A percentile compares a stretch with the other conserved stretches of the same genome.
Evolutionary conservation across 1,284 basidiomycete species (phyloP).

Genomic region (Ustilago curta): DNA sequence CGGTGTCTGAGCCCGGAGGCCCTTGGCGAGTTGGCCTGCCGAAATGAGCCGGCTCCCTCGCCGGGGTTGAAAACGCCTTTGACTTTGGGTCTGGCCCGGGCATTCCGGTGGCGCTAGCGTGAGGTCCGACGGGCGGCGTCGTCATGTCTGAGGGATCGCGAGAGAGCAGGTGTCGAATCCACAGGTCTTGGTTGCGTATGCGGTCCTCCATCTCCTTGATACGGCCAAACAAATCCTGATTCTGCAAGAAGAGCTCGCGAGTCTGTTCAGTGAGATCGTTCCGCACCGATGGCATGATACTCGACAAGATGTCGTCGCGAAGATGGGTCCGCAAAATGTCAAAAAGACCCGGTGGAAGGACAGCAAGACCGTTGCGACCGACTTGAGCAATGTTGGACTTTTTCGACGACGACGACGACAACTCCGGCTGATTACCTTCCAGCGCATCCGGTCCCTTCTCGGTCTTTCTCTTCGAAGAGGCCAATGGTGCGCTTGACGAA

Average conservation of each 20-base stretch:
- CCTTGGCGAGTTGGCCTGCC: conserved; percentile 20
- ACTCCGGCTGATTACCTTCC: background rate
- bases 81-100: conserved; percentile 17
- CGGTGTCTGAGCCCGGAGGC: conserved; percentile 12
- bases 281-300: conserved; percentile 50
- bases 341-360: conserved; percentile 47
- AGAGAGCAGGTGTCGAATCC: conserved; percentile 45
- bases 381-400: conserved; percentile 46
- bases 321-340: conserved; percentile 51
- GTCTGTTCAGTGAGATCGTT: conserved; percentile 52
- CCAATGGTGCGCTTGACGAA: background rate
- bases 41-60: conserved; percentile 10
- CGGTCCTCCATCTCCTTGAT: conserved; percentile 50
- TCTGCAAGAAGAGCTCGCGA: conserved; percentile 48
- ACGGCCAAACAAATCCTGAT: conserved; percentile 45
- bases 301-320: conserved; percentile 44
- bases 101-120: conserved; percentile 9
- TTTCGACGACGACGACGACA: conserved; percentile 12
- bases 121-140: conserved; percentile 23
- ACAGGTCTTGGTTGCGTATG: conserved; percentile 45
- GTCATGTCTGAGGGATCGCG: conserved; percentile 30
- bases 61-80: conserved; percentile 5
- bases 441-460: conserved; percentile 3
- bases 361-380: conserved; percentile 51
- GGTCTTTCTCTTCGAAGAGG: conserved; percentile 14